Evolutionary conservation across 345 rosid genomes (phyloP).

Genomic region (Euphorbia tirucalli): DNA sequence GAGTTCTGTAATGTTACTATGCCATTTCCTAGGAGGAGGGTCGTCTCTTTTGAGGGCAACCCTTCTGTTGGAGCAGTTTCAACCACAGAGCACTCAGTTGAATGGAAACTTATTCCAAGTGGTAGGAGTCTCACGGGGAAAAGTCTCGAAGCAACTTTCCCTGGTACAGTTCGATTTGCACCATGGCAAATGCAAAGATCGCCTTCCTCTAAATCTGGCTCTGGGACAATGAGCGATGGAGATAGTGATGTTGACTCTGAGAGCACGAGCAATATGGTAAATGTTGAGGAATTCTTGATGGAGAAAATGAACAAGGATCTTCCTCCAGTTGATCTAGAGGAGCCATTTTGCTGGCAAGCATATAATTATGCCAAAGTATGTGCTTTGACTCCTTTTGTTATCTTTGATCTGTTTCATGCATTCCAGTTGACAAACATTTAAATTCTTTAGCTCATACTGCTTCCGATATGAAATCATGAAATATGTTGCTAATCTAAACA

Average conservation of each 20-base stretch:
- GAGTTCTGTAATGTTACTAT: constrained; percentile 85
- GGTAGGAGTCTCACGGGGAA: constrained; percentile 79
- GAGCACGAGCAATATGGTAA: constrained; percentile 59
- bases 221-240: constrained; percentile 51
- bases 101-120: constrained; percentile 75
- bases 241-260: constrained; percentile 73
- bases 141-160: constrained; percentile 81
- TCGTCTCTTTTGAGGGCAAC: constrained; percentile 75
- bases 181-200: constrained; percentile 61
- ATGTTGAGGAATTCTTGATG: constrained; percentile 70
- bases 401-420: constrained; percentile 8
- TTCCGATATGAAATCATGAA: not conserved
- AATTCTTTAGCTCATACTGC: not conserved
- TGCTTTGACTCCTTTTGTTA: constrained; percentile 1
- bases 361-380: constrained; percentile 86
- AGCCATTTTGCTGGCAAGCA: constrained; percentile 95
- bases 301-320: constrained; percentile 85
- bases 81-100: constrained; percentile 76
- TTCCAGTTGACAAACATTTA: constrained; percentile 3
- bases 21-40: constrained; percentile 88
- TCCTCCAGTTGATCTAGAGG: constrained; percentile 82
- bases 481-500: not conserved
- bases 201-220: constrained; percentile 31
- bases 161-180: constrained; percentile 88
- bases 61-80: constrained; percentile 83